phyloP scores from a whole-genome alignment of 2,329 filamentous ascomycete genomes.

The Xylariaceae sp. region DNA sequence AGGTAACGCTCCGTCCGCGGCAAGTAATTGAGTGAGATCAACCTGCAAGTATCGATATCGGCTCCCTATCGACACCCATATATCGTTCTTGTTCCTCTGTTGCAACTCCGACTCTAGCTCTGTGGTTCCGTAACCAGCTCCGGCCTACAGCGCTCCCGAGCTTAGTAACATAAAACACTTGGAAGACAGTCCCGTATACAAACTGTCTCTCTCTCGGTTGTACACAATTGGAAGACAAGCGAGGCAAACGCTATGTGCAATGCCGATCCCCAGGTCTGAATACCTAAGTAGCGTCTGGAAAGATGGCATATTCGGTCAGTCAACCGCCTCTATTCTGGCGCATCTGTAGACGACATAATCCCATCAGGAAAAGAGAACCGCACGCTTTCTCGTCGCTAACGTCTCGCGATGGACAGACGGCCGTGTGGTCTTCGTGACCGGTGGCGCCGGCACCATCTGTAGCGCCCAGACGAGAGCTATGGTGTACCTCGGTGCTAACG shows the following conservation, averaged over 20 bases:
- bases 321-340: neutral
- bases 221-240: slow-evolving; percentile 3
- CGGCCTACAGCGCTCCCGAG: neutral
- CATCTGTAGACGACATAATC: neutral
- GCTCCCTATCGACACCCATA: too few relatives aligned
- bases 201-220: slow-evolving; percentile 7
- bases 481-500: slow-evolving; percentile 85
- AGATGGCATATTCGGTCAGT: slow-evolving; percentile 78
- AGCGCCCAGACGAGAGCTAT: slow-evolving; percentile 89
- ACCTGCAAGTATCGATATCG: too few relatives aligned
- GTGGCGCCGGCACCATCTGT: slow-evolving; percentile 90
- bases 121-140: neutral
- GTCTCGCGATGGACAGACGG: slow-evolving; percentile 51
- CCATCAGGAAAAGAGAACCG: neutral
- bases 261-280: slow-evolving; percentile 66
- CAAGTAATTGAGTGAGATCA: neutral
- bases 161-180: neutral
- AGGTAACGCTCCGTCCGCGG: neutral
- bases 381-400: slow-evolving; percentile 6
- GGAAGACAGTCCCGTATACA: neutral
- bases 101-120: too few relatives aligned
- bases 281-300: slow-evolving; percentile 82
- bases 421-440: slow-evolving; percentile 92
- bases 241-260: slow-evolving; percentile 35
- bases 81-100: too few relatives aligned